phyloP scores from a whole-genome alignment of 257 asterid genomes.

The Fraxinus americana region DNA sequence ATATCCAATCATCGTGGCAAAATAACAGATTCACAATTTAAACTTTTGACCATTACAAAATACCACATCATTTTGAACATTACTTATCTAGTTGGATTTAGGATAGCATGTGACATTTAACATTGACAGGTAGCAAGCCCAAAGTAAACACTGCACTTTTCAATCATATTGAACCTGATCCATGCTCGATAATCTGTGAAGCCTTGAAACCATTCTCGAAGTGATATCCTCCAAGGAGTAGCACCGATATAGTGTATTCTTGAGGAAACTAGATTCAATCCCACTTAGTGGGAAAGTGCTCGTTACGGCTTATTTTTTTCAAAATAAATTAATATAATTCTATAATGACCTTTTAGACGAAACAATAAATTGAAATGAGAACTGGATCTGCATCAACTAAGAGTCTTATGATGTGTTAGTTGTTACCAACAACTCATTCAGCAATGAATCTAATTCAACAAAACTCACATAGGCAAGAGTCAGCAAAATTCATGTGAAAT shows the following conservation, averaged over 20 bases:
- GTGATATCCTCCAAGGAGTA: neutral
- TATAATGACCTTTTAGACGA: neutral
- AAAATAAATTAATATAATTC: neutral
- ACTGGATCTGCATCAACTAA: neutral
- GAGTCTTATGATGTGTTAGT: neutral
- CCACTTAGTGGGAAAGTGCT: neutral
- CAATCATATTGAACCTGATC: neutral
- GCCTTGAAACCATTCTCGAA: neutral
- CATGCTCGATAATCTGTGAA: neutral
- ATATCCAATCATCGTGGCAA: neutral
- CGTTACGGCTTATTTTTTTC: neutral
- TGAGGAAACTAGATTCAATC: neutral
- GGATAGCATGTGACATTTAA: neutral
- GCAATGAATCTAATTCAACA: neutral
- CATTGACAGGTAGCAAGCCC: neutral
- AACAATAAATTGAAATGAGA: neutral
- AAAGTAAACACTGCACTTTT: neutral
- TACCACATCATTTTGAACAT: neutral
- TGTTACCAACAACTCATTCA: neutral
- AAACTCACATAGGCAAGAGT: neutral
- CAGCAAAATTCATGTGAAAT: slow-evolving; percentile 4
- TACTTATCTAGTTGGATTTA: neutral
- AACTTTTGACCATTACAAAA: neutral
- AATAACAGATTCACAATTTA: neutral
- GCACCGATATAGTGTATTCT: neutral